Evolutionary conservation across 352 stramenopile genomes (phyloP), one percentile per base, ranked within the genome.

Genomic region (Globisporangium paddicum): DNA sequence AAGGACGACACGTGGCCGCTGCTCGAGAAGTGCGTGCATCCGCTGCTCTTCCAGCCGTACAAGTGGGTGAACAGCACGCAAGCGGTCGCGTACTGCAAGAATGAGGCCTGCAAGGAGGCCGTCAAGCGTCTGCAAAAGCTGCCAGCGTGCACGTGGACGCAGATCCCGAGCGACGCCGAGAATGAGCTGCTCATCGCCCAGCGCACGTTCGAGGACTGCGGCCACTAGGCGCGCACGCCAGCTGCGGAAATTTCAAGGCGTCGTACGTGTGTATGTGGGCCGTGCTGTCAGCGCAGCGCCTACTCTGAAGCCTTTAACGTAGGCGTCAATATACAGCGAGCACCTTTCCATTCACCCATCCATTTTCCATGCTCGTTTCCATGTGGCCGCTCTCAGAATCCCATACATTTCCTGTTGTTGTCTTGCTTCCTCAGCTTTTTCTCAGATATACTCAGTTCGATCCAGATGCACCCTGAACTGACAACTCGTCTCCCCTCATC

Each of bases 141-240:
- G 3, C 68, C 74, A 1, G 14, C 45, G 10, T 89, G 76, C 56
- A 74, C 63, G 47, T 87, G 76, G 79, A 34, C 48, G 16, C 54
- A 69, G 35, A 47, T 71, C 21, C 57, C 73, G 0, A 70, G 37
- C 25, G 60, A 69, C 47, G 70, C 74, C 53, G 68, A 68, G 37
- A 66, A 63, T 42, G 67, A 75, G 44, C 53, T 81, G 38, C 55
- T 72, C 35, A 63, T 75, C 28, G 71, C 71, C 46, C 67, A 82
- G 62, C 77, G 79, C 45, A 68, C 85, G 53, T 54, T 75, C 46
- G 32, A 61, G 23, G 73, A 86, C 69, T 87, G 75, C 58, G 55
- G 47, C 8, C 47, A 53, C 16, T 53, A 16, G 32, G 26, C 26
- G 4, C 38, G 18, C 7, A 3, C 19, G 11, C 41, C 23, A 19